Conservation (phyloP, 139 green algal genomes). For the Tetradesmus lagerheimii region DNA sequence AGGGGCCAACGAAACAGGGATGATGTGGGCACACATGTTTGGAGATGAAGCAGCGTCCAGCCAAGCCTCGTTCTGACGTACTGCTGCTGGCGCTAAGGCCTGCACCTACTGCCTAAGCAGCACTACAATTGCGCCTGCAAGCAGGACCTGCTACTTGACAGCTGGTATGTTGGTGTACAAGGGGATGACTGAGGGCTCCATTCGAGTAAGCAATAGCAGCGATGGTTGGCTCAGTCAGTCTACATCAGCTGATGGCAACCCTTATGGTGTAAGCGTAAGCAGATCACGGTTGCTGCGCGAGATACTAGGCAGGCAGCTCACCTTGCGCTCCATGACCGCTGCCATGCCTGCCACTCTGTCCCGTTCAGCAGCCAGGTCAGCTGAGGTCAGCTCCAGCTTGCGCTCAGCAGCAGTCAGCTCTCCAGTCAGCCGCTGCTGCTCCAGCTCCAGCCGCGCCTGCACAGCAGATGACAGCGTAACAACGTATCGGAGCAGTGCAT, state of each 20-base stretch:
- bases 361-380: slow-evolving; percentile 36
- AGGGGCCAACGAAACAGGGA: background rate
- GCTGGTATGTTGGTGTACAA: no score
- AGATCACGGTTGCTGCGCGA: no score
- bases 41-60: background rate
- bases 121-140: no score
- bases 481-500: background rate
- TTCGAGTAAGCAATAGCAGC: no score
- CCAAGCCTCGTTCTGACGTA: no score
- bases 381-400: slow-evolving; percentile 28
- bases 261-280: no score
- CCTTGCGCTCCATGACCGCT: slow-evolving; percentile 43
- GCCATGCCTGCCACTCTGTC: slow-evolving; percentile 9
- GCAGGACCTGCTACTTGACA: no score
- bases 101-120: no score
- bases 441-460: slow-evolving; percentile 44
- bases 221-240: no score
- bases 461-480: background rate
- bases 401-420: slow-evolving; percentile 19
- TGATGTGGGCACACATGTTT: background rate
- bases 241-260: no score
- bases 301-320: background rate
- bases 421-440: slow-evolving; percentile 30
- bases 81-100: no score
- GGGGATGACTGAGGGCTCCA: no score